Conservation (phyloP, 1,139 yeast species). For the Eremothecium coryli region DNA sequence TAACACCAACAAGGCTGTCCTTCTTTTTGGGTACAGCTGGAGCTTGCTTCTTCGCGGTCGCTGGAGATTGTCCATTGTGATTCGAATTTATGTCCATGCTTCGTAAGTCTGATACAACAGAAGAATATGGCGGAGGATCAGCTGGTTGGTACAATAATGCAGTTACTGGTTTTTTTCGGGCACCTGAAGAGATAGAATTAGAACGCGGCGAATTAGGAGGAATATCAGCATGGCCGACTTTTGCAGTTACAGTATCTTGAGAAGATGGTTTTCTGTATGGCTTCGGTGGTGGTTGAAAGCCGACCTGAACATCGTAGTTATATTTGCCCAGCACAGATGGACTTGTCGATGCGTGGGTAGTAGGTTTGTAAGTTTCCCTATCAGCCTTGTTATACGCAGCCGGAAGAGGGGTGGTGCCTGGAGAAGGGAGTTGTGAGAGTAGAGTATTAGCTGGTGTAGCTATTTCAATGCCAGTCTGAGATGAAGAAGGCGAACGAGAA, state of each 20-base stretch:
- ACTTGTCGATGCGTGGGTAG: too few species aligned
- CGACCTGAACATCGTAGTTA: conserved; percentile 12
- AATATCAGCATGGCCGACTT: neutral
- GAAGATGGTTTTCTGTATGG: conserved; percentile 16
- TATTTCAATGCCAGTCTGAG: too few species aligned
- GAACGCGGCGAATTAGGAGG: neutral
- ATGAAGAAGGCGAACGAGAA: too few species aligned
- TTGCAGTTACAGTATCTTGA: neutral
- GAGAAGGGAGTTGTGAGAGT: too few species aligned
- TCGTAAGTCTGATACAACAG: neutral
- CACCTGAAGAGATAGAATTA: neutral
- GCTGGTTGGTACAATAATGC: neutral
- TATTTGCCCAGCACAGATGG: neutral
- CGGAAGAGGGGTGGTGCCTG: too few species aligned
- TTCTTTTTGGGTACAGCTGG: conserved; percentile 21
- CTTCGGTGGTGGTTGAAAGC: conserved; percentile 25
- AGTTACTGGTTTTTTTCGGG: neutral
- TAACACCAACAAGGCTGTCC: conserved; percentile 11
- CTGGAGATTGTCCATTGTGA: neutral
- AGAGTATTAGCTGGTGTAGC: too few species aligned
- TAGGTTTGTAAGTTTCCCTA: too few species aligned
- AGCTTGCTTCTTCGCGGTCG: conserved; percentile 12
- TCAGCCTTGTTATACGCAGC: too few species aligned
- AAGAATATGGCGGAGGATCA: neutral
- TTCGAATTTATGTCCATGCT: neutral